phyloP scores from a whole-genome alignment of 208 protist species.

The Angomonas deanei region DNA sequence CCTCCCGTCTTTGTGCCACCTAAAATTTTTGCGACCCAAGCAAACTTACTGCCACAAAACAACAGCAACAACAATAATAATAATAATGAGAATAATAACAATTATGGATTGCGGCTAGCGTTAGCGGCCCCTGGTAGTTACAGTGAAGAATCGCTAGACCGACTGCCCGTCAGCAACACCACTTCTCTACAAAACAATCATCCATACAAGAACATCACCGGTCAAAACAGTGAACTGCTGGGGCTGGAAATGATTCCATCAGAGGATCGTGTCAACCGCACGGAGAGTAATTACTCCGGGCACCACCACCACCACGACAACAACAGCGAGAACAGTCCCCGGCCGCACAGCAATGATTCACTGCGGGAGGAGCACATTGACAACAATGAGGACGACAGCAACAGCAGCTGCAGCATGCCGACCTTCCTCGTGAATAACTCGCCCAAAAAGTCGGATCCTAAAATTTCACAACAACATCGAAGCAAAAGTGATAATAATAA shows the following conservation, averaged over 20 bases:
- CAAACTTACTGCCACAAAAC: neutral
- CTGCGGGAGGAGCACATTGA: neutral
- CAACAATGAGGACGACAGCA: neutral
- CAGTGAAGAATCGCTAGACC: too few relatives aligned
- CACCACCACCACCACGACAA: neutral
- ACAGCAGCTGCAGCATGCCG: neutral
- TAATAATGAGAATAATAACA: neutral
- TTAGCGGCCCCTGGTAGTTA: too few relatives aligned
- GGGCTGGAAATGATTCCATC: too few relatives aligned
- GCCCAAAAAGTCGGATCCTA: too few relatives aligned
- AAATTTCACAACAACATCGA: too few relatives aligned
- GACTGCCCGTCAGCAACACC: too few relatives aligned
- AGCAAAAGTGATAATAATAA: neutral
- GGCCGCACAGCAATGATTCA: neutral
- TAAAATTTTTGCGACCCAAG: neutral
- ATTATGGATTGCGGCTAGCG: too few relatives aligned
- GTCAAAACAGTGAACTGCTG: neutral
- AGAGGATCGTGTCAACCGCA: neutral
- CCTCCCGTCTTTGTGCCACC: neutral
- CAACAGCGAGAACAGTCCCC: neutral
- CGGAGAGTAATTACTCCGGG: neutral
- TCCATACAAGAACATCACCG: neutral
- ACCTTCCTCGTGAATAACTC: neutral
- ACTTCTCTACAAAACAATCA: neutral
- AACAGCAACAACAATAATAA: neutral